These are phyloP conservation scores for Ophiostoma angusticollis DNA, from an alignment of 2,329 filamentous ascomycete species.

Conservation along the genomic window DNA sequence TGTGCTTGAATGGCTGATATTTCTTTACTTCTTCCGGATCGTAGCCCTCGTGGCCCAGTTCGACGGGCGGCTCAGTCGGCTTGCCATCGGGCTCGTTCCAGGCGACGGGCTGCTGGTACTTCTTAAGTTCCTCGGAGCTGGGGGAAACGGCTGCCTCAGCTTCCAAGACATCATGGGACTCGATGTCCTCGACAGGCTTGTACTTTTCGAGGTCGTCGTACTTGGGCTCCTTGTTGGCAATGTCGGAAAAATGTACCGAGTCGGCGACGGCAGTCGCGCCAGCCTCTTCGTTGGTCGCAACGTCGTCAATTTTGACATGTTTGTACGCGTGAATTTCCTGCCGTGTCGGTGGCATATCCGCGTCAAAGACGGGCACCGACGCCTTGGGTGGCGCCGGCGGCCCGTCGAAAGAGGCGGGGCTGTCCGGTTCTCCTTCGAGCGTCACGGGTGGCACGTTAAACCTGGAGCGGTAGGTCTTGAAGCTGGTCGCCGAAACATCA, in stretches of 20 bases:
- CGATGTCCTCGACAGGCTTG: conserved; percentile 24
- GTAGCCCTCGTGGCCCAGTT: conserved; percentile 14
- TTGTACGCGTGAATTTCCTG: conserved; percentile 25
- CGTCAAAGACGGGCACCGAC: background rate
- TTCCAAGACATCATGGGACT: conserved; percentile 18
- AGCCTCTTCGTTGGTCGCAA: background rate
- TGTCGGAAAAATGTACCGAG: background rate
- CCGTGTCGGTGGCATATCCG: conserved; percentile 7
- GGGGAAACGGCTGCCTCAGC: conserved; percentile 11
- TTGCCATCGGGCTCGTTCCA: conserved; percentile 12
- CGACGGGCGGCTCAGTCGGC: conserved; percentile 14
- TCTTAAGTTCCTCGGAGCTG: conserved; percentile 10
- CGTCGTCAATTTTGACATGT: conserved; percentile 12
- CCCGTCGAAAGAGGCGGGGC: too few relatives aligned
- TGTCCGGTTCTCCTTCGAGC: too few relatives aligned
- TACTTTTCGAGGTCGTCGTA: conserved; percentile 18
- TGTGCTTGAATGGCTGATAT: conserved; percentile 14
- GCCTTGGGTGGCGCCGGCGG: too few relatives aligned
- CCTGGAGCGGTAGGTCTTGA: conserved; percentile 24
- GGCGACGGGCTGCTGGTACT: conserved; percentile 14
- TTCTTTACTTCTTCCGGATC: conserved; percentile 8
- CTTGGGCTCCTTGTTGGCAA: background rate
- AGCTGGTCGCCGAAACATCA: conserved; percentile 19
- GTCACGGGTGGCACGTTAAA: conserved; percentile 23
- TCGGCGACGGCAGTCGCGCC: background rate